These are phyloP conservation scores for Pleomassaria siparia DNA, from an alignment of 2,329 filamentous ascomycete species.

Conservation along the genomic window DNA sequence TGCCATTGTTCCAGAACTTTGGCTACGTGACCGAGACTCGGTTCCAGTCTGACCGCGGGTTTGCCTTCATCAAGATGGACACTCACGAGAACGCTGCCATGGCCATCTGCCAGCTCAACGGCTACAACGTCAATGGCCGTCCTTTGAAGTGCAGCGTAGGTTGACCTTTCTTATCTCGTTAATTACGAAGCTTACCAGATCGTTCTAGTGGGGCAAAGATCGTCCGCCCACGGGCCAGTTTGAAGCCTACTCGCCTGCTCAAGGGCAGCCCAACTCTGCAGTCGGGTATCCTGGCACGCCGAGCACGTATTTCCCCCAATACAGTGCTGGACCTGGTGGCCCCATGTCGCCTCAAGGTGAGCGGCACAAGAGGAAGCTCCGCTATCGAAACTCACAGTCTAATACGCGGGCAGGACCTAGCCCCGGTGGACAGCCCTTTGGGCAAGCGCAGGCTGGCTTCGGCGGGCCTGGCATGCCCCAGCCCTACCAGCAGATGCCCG, in stretches of 20 bases:
- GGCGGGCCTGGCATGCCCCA: constrained; percentile 61
- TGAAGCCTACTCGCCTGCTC: constrained; percentile 83
- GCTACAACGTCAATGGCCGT: constrained; percentile 96
- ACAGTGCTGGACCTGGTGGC: constrained; percentile 59
- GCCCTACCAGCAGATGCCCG: constrained; percentile 53
- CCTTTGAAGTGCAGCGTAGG: constrained; percentile 98
- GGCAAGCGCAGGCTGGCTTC: constrained; percentile 58
- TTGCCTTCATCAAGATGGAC: constrained; percentile 99
- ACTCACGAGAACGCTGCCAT: constrained; percentile 96
- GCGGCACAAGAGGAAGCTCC: constrained; percentile 39
- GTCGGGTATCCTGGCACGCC: constrained; percentile 71
- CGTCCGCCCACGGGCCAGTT: constrained; percentile 83
- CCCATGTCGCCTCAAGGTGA: constrained; percentile 63
- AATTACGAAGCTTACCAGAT: constrained; percentile 26
- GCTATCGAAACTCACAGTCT: constrained; percentile 41
- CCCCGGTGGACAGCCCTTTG: constrained; percentile 65
- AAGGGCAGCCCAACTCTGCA: constrained; percentile 64
- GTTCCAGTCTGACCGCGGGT: constrained; percentile 96
- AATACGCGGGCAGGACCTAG: constrained; percentile 53
- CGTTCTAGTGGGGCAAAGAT: constrained; percentile 92
- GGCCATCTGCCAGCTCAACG: constrained; percentile 96
- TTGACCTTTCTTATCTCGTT: constrained; percentile 36
- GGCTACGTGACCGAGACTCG: constrained; percentile 96
- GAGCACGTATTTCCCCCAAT: constrained; percentile 87
- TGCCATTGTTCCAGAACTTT: constrained; percentile 99